A percentile compares a stretch with the other conserved stretches of the same genome.
phyloP scores from a whole-genome alignment of 2,329 filamentous ascomycete genomes.

The Sporothrix curviconia region DNA sequence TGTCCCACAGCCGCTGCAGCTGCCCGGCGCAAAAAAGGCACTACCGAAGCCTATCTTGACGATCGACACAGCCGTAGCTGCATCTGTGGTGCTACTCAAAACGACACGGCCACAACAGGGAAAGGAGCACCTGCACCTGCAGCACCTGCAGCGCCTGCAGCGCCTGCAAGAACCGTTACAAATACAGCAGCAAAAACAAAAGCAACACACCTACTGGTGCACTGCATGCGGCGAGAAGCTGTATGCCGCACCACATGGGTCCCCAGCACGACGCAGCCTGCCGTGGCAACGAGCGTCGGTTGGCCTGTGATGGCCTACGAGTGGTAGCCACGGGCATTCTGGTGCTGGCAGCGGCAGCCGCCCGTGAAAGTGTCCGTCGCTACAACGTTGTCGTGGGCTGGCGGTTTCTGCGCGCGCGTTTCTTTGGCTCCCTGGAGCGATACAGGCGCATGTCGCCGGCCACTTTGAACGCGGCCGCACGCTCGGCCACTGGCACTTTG shows the following conservation, averaged over 20 bases:
- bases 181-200: neutral
- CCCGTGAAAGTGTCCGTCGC: too few relatives aligned
- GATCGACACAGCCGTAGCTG: neutral
- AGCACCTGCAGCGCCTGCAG: too few relatives aligned
- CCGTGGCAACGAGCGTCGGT: constrained; percentile 46
- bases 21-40: neutral
- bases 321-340: too few relatives aligned
- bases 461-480: constrained; percentile 59
- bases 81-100: neutral
- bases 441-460: constrained; percentile 61
- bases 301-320: too few relatives aligned
- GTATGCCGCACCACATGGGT: constrained; percentile 64
- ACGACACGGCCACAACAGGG: too few relatives aligned
- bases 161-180: too few relatives aligned
- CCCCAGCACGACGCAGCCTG: constrained; percentile 59
- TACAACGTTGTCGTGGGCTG: too few relatives aligned
- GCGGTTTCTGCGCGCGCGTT: constrained; percentile 60
- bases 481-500: constrained; percentile 62
- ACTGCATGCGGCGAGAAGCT: constrained; percentile 58
- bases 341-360: too few relatives aligned
- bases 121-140: neutral
- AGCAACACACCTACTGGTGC: constrained; percentile 44
- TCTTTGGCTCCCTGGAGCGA: constrained; percentile 56
- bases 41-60: too few relatives aligned
- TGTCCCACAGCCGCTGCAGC: neutral